Base-by-base conservation (phyloP, 306 rosid species). In the Hippophae gyantsensis region DNA sequence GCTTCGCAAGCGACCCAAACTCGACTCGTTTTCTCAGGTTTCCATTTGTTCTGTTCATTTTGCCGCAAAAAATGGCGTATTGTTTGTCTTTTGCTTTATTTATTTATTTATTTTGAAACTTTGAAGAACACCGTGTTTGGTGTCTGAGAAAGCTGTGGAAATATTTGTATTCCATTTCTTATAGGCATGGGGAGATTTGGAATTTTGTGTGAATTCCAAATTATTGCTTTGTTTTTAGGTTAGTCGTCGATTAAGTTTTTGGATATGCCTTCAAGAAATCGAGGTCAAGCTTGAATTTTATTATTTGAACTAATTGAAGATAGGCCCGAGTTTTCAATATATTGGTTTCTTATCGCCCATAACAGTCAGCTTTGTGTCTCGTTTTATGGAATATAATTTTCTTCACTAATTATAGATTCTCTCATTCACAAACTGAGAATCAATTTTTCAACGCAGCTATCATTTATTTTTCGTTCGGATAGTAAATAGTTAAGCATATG, bases 1-100 rank as follows among this genome's bases (percentile, higher is more conserved):
- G 78, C 58, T 72, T 73, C 73, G 57, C 49, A 87, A 84, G 67
- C 82, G 85, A 38, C 71, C 79, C 64, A 82, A 66, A 53, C 55
- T 60, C 26, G 82, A 72, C 51, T 62, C 76, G 43, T 46, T 62
- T 13, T 38, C 27, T 0, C 68, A 81, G 89, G 95, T 81, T 74
- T 52, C 48, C 3, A 40, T 48, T 27, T 23, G 7, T 45, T 48
- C 10, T 9, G 11, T 13, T 57, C 41, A 48, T 2, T 7, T 27
- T 14, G 12, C 9, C 8, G n/a, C 52, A 12, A 32, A 32, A 18
- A 32, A 32, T 32, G 5, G 5, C 38, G 38, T 32, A 4, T 32
- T 2, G 23, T 18, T 32, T 32, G 38, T 32, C 38, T 32, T 32
- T 32, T 32, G 38, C 38, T 32, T 7, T 2, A 13, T 59, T 43